A percentile compares a stretch with the other conserved stretches of the same genome.
Conservation (phyloP, 352 stramenopile species). For the Globisporangium splendens region DNA sequence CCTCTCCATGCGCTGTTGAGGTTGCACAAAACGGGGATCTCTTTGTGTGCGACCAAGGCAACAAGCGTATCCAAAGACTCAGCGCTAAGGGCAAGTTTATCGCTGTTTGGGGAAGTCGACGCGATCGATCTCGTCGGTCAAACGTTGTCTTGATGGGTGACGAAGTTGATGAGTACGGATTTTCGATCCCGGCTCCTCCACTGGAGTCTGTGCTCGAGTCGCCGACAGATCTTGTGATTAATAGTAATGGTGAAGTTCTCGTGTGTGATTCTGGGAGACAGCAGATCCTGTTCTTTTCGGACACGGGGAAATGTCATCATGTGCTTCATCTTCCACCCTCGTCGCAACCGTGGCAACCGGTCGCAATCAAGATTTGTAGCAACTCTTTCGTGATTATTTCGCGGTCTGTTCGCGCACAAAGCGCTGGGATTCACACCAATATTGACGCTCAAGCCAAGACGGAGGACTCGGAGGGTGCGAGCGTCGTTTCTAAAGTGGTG, state of each 20-base stretch:
- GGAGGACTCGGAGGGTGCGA: no score
- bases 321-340: conserved; percentile 15
- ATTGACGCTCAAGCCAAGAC: no score
- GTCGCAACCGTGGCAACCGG: conserved; percentile 5
- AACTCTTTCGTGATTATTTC: conserved; percentile 16
- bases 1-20: conserved; percentile 31
- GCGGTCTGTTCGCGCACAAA: neutral
- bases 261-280: conserved; percentile 34
- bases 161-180: conserved; percentile 4
- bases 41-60: conserved; percentile 58
- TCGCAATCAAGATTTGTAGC: conserved; percentile 21
- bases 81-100: conserved; percentile 36
- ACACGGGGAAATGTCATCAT: conserved; percentile 37
- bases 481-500: neutral
- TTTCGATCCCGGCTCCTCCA: conserved; percentile 6
- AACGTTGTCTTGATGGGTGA: neutral
- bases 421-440: no score
- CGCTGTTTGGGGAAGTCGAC: conserved; percentile 37
- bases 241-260: conserved; percentile 30
- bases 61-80: conserved; percentile 60
- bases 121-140: conserved; percentile 1
- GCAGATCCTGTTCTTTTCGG: conserved; percentile 39
- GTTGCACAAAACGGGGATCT: conserved; percentile 41
- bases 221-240: conserved; percentile 22
- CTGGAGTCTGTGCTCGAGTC: conserved; percentile 29